Evolutionary conservation across 2,329 filamentous ascomycete genomes (phyloP).

Genomic region (Volutella citrinella): DNA sequence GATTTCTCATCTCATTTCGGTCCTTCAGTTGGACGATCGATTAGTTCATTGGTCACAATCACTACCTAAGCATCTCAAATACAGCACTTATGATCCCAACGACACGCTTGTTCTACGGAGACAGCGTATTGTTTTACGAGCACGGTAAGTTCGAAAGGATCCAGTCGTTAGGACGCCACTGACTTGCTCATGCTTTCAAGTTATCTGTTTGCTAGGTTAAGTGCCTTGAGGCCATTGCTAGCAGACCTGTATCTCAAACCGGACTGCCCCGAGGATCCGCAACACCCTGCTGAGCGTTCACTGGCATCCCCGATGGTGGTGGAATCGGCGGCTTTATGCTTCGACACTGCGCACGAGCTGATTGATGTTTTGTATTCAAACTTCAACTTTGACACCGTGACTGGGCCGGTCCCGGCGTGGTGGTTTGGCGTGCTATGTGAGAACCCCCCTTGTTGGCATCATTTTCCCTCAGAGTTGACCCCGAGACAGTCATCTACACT

Average conservation of each 20-base stretch:
- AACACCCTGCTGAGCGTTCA: too few species aligned
- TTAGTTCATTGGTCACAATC: conserved; percentile 6
- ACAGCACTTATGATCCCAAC: not conserved
- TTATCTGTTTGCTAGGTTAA: not conserved
- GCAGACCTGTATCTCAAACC: not conserved
- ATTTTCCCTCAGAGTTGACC: not conserved
- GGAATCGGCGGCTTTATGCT: not conserved
- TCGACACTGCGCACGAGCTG: not conserved
- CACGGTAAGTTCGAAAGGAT: conserved; percentile 3
- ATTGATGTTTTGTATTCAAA: not conserved
- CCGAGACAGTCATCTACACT: not conserved
- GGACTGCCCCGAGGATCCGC: too few species aligned
- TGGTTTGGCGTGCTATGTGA: not conserved
- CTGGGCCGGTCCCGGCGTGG: not conserved
- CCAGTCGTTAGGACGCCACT: too few species aligned
- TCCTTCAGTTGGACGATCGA: conserved; percentile 3
- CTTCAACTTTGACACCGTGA: not conserved
- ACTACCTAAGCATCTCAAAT: conserved; percentile 3
- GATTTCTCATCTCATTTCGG: not conserved
- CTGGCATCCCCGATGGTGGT: not conserved
- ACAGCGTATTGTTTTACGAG: conserved; percentile 7
- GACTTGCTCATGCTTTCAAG: too few species aligned
- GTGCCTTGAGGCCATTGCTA: not conserved
- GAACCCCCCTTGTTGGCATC: not conserved
- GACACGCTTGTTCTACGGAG: conserved; percentile 2